phyloP scores from a whole-genome alignment of 345 rosid genomes.

The Punica granatum region DNA sequence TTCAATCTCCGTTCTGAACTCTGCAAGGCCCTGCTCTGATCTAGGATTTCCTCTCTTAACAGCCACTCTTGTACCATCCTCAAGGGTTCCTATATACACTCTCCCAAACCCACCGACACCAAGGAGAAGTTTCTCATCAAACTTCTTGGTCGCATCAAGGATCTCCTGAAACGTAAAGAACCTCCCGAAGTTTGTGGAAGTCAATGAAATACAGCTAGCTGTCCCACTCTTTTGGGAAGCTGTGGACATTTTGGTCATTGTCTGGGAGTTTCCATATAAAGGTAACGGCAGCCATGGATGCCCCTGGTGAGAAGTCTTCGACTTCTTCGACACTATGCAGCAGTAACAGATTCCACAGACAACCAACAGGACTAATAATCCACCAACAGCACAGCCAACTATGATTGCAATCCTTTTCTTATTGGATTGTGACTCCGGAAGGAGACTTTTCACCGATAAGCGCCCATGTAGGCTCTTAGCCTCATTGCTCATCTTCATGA shows the following conservation, averaged over 20 bases:
- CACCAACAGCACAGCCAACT: conserved; percentile 48
- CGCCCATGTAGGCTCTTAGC: conserved; percentile 68
- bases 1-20: conserved; percentile 94
- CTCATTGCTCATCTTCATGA: conserved; percentile 74
- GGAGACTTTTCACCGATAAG: conserved; percentile 45
- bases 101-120: conserved; percentile 99
- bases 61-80: conserved; percentile 82
- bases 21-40: conserved; percentile 98
- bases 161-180: conserved; percentile 83
- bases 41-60: conserved; percentile 99
- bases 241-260: conserved; percentile 74
- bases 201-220: conserved; percentile 78
- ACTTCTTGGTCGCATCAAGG: conserved; percentile 85
- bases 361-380: conserved; percentile 24
- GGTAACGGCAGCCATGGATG: conserved; percentile 87
- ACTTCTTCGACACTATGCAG: conserved; percentile 42
- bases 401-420: conserved; percentile 27
- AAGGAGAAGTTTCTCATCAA: conserved; percentile 77
- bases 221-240: conserved; percentile 84
- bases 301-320: conserved; percentile 55
- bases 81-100: conserved; percentile 86
- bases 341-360: conserved; percentile 54
- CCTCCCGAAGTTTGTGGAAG: conserved; percentile 75
- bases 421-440: conserved; percentile 44
- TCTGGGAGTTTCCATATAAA: conserved; percentile 79